Conservation (phyloP, 176 grass and related monocot species). For the Carex kokanica region DNA sequence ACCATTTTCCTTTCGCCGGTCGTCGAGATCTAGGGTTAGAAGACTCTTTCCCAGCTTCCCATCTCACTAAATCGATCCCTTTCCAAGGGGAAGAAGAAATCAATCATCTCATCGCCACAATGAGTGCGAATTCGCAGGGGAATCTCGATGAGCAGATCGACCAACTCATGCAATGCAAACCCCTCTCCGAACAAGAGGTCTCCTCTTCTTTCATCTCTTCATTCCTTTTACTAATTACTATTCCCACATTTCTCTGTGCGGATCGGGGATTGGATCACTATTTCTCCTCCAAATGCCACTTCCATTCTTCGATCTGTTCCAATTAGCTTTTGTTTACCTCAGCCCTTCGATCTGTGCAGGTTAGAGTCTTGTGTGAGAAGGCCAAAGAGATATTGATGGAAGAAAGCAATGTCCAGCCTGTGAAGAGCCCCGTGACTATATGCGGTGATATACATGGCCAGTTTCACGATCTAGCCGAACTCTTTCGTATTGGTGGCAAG, state of each 20-base stretch:
- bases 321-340: neutral
- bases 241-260: neutral
- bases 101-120: neutral
- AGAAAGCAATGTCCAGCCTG: constrained; percentile 98
- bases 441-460: constrained; percentile 99
- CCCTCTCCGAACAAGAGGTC: constrained; percentile 84
- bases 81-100: neutral
- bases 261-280: constrained; percentile 26
- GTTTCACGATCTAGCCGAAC: constrained; percentile 96
- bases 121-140: constrained; percentile 61
- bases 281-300: neutral
- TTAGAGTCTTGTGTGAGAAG: constrained; percentile 85
- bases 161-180: constrained; percentile 99
- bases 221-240: neutral
- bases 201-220: neutral
- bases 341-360: constrained; percentile 29
- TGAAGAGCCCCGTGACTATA: constrained; percentile 93
- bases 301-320: neutral
- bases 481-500: constrained; percentile 97
- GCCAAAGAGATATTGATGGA: constrained; percentile 98
- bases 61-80: neutral
- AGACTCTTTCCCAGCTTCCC: neutral
- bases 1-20: neutral
- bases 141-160: constrained; percentile 94
- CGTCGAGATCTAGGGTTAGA: constrained; percentile 63